Conservation (phyloP, 164 flowering plant species). For the Kingdonia uniflora region DNA sequence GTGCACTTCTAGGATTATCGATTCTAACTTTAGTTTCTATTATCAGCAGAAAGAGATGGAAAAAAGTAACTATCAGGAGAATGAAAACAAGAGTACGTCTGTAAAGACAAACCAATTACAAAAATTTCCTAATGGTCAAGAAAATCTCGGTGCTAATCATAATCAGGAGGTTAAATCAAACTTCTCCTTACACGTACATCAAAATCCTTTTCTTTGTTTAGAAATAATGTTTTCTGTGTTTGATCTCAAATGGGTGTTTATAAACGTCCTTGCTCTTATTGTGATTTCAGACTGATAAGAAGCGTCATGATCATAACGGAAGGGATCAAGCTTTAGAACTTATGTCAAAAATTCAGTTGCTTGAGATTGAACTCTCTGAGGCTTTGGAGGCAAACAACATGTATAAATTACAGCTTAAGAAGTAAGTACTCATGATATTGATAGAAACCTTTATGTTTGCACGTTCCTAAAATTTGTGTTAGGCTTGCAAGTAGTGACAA, state of each 20-base stretch:
- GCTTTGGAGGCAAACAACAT: constrained; percentile 44
- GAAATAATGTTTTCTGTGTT: too few species aligned
- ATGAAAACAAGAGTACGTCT: constrained; percentile 3
- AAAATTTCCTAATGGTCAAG: too few species aligned
- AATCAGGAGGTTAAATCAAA: too few species aligned
- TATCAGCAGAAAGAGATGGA: constrained; percentile 9
- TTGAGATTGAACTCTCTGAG: constrained; percentile 57
- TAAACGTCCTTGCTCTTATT: too few species aligned
- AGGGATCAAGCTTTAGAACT: constrained; percentile 9
- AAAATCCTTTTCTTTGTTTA: too few species aligned
- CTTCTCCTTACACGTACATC: too few species aligned
- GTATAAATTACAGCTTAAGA: constrained; percentile 39
- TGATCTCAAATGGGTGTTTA: too few species aligned
- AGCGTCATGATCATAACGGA: constrained; percentile 12
- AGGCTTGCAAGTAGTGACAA: too few species aligned
- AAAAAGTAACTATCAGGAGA: not conserved
- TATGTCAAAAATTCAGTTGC: constrained; percentile 32
- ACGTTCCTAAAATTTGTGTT: too few species aligned
- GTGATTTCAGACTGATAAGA: constrained; percentile 21
- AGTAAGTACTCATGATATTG: constrained; percentile 20
- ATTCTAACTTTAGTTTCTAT: not conserved
- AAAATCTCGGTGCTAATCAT: too few species aligned
- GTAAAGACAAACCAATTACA: too few species aligned
- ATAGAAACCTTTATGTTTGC: too few species aligned
- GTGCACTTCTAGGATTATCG: not conserved